Base-by-base conservation (phyloP, 495 filamentous ascomycete species). In the Podospora anserina region DNA sequence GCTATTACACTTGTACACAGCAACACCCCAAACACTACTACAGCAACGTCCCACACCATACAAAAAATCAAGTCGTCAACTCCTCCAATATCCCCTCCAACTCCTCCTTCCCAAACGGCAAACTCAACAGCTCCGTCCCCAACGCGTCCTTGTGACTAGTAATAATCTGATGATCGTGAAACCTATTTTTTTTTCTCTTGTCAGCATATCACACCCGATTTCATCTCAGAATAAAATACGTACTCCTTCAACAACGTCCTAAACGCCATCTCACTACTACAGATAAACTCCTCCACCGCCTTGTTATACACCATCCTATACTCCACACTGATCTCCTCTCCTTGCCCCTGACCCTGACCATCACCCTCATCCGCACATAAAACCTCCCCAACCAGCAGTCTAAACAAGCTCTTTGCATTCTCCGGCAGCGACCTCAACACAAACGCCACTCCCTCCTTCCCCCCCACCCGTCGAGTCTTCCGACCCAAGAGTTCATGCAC, bases 81-180 rank as follows among this genome's bases (percentile, higher is more conserved):
- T 97, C 95, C 74, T 97, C 96, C 73, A 97, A 77, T 64, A 98
- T 89, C 9, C 84, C 88, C 78, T 97, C 94, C 74, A 98, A 85
- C 75, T 98, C 95, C 68, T 97, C 92, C 70, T 88, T 90, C 66
- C 90, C 85, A 74, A 97, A 90, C 5, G 95, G 96, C 16, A 97
- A 88, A 63, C 90, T 90, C 39, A 99, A 78, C 16, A 94, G 82
- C 74, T 98, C 96, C 44, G 89, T 91, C 0, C 95, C 95, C 65
- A 90, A 82, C 2, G 84, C 85, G 81, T 98, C 94, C 80, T 93
- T 94, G 68, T 89, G 87, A 65, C 89, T 92, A 23, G 90, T 90
- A 68, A 99, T 88, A 90, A 98, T 98, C 73, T 97, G 92, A 80
- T 99, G 95, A 72, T 99, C 95, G 75, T 96, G 91, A 78, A 99